Evolutionary conservation across 1,139 yeast genomes (phyloP).

Genomic region (Oligophagozyma castellii): DNA sequence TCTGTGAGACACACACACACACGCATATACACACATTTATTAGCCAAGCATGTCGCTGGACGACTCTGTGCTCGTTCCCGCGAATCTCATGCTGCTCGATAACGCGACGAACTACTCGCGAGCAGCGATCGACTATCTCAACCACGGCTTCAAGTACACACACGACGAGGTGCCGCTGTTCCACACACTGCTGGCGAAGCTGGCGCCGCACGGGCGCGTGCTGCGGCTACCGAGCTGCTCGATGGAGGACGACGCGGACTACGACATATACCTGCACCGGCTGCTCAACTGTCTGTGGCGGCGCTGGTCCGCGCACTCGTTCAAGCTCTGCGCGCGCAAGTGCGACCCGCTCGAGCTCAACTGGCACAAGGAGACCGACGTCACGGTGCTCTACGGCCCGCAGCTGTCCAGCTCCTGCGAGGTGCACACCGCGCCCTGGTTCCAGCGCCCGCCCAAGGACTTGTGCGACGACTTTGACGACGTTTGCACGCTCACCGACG

Average conservation of each 20-base stretch:
- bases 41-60: slow-evolving; percentile 16
- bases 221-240: slow-evolving; percentile 22
- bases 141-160: slow-evolving; percentile 9
- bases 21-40: not conserved
- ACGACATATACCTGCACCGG: slow-evolving; percentile 18
- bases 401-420: slow-evolving; percentile 9
- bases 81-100: slow-evolving; percentile 20
- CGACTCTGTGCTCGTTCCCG: slow-evolving; percentile 18
- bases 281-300: slow-evolving; percentile 24
- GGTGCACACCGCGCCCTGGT: too few relatives aligned
- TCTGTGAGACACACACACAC: slow-evolving; percentile 1
- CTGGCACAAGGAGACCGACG: slow-evolving; percentile 23
- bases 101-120: slow-evolving; percentile 21
- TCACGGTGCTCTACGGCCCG: slow-evolving; percentile 23
- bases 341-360: slow-evolving; percentile 18
- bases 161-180: slow-evolving; percentile 12
- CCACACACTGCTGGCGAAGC: slow-evolving; percentile 16
- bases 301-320: slow-evolving; percentile 19
- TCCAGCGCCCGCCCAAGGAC: too few relatives aligned
- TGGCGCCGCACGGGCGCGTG: slow-evolving; percentile 19
- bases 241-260: slow-evolving; percentile 18
- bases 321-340: slow-evolving; percentile 7
- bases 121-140: slow-evolving; percentile 22
- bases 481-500: not conserved
- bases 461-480: slow-evolving; percentile 3